Evolutionary conservation across 495 filamentous ascomycete genomes (phyloP), one percentile per base, ranked within the genome.

Genomic region (Alectoria sarmentosa): DNA sequence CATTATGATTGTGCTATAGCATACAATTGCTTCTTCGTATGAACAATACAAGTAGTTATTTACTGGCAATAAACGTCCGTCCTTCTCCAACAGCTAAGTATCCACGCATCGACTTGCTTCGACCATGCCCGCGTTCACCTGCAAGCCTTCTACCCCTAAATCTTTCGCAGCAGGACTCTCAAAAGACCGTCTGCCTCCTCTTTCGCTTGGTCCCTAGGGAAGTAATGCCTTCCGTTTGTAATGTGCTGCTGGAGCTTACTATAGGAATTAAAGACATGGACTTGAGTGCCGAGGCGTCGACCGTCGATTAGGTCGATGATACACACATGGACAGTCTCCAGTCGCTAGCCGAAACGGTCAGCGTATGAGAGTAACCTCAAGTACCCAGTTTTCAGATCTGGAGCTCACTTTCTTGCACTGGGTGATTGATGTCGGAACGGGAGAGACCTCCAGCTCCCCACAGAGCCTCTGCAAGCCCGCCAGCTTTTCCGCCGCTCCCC

Each of bases 281-380:
- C 70, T 6, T 52, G 56, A 6, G 62, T 63, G 3, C 69, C 66
- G 6, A 68, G 67, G 21, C 72, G 75, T 61, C 74, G 74, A 30
- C 73, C 70, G 23, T 86, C 78, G 17, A 84, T 74, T 2, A 83
- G 69, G 68, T 84, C 80, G 3, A 84, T 72, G 37, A 83, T 74
- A 65, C 84, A 84, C 68, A 85, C 76, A 6, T 80, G 66, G 23
- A 77, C 70, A 5, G 59, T 71, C 23, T 72, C 74, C 10, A 74
- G 67, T 0, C 65, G 67, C 67, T 78, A 44, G 2, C 11, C 28
- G 58, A 7, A 39, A 2, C n/a, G 62, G 37, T 62, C 30, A 37
- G 54, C 9, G 23, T 11, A 9, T 21, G 17, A 2, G 7, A 21
- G n/a, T 34, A 21, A 3, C 34, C 38, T 8, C 34, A 37, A 56